A percentile compares a stretch with the other conserved stretches of the same genome.
These are phyloP conservation scores for Amylocystis lapponica DNA, from an alignment of 768 basidiomycete genomes.

Conservation along the genomic window DNA sequence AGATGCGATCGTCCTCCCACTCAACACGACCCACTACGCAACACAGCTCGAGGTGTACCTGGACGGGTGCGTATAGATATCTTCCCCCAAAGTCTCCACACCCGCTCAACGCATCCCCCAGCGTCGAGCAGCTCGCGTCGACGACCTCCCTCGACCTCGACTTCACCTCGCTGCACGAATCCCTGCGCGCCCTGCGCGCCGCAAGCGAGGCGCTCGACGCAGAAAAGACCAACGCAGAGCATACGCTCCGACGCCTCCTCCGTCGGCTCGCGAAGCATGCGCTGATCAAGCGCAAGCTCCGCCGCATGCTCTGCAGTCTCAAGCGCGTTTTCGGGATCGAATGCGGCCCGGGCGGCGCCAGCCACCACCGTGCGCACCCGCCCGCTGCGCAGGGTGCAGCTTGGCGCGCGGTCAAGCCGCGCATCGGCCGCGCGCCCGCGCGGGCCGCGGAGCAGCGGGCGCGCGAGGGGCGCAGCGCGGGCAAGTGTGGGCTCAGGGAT, in stretches of 20 bases:
- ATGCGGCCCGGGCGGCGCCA: slow-evolving; percentile 12
- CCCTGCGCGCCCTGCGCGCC: slow-evolving; percentile 41
- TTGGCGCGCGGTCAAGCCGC: slow-evolving; percentile 8
- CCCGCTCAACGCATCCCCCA: background rate
- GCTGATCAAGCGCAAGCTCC: slow-evolving; percentile 10
- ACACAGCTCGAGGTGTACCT: slow-evolving; percentile 49
- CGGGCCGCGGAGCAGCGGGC: slow-evolving; percentile 20
- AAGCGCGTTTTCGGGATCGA: slow-evolving; percentile 35
- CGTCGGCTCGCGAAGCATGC: slow-evolving; percentile 18
- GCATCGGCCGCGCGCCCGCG: slow-evolving; percentile 22
- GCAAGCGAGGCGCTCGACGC: slow-evolving; percentile 52
- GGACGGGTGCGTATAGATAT: slow-evolving; percentile 31
- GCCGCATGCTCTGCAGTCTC: slow-evolving; percentile 29
- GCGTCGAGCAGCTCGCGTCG: slow-evolving; percentile 21
- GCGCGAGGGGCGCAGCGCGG: background rate
- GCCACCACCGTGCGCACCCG: background rate
- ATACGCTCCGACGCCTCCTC: slow-evolving; percentile 43
- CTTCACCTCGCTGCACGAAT: slow-evolving; percentile 39
- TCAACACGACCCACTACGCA: slow-evolving; percentile 67
- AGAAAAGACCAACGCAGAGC: slow-evolving; percentile 53
- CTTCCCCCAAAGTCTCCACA: background rate
- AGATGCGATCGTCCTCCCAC: slow-evolving; percentile 49
- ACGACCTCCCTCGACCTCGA: slow-evolving; percentile 19
- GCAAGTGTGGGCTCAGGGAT: background rate
- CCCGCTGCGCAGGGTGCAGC: background rate